These are phyloP conservation scores for Malassezia restricta DNA, from an alignment of 1,284 basidiomycete genomes.

Conservation along the genomic window DNA sequence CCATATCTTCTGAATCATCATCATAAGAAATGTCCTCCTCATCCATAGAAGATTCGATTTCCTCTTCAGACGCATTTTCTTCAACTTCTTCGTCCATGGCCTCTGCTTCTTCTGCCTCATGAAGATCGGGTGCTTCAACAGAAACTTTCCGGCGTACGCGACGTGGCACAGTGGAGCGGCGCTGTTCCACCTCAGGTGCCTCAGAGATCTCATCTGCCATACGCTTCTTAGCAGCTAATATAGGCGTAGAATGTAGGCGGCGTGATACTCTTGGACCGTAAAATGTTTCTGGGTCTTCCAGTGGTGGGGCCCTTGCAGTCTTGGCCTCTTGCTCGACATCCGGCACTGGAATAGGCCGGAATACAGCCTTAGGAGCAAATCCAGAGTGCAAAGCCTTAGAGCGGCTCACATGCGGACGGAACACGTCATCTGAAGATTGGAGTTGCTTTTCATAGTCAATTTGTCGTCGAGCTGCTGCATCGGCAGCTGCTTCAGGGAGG, in stretches of 20 bases:
- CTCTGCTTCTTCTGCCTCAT: background rate
- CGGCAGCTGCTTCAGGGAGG: conserved; percentile 5
- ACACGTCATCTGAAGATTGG: conserved; percentile 5
- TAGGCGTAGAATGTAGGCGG: background rate
- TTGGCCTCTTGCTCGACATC: background rate
- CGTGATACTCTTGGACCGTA: background rate
- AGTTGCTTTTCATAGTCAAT: conserved; percentile 3
- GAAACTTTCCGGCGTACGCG: background rate
- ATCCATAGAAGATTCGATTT: background rate
- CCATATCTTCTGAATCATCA: background rate
- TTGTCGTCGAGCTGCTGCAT: conserved; percentile 8
- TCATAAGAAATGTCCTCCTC: background rate
- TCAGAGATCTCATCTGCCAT: conserved; percentile 3
- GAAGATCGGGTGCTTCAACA: background rate
- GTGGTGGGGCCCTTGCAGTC: background rate
- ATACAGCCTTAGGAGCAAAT: background rate
- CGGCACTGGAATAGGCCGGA: background rate
- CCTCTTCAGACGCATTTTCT: background rate
- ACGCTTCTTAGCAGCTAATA: background rate
- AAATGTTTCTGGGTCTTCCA: background rate
- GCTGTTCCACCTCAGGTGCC: background rate
- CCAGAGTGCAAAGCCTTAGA: background rate
- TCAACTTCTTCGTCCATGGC: background rate
- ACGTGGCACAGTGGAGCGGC: background rate
- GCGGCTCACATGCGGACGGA: background rate